These are phyloP conservation scores for Aspergillus eucalypticola DNA, from an alignment of 2,329 filamentous ascomycete species.

Conservation along the genomic window DNA sequence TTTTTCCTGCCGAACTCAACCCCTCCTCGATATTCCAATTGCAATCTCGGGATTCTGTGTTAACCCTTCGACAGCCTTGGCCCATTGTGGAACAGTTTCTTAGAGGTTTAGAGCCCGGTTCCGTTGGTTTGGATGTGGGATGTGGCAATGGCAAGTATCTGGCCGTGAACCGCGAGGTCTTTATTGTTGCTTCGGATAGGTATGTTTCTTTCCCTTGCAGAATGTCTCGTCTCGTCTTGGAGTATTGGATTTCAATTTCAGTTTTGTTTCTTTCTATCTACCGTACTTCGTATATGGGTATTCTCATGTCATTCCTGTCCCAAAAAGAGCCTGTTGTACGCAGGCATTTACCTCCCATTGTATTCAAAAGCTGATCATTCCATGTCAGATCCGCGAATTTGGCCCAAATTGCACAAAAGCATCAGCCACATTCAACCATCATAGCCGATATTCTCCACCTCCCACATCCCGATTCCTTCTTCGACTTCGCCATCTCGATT, in stretches of 20 bases:
- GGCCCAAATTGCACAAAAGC: slow-evolving; percentile 57
- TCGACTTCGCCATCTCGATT: slow-evolving; percentile 91
- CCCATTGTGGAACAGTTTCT: slow-evolving; percentile 85
- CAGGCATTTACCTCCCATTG: slow-evolving; percentile 1
- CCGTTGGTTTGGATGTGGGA: slow-evolving; percentile 84
- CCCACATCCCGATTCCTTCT: slow-evolving; percentile 66
- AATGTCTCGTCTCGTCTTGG: neutral
- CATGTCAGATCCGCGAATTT: slow-evolving; percentile 58
- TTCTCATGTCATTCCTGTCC: slow-evolving; percentile 9
- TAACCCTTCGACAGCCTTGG: slow-evolving; percentile 66
- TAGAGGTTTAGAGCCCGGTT: slow-evolving; percentile 62
- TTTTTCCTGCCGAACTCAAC: slow-evolving; percentile 14
- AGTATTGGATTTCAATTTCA: slow-evolving; percentile 17
- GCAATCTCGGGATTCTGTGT: neutral
- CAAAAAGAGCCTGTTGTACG: neutral
- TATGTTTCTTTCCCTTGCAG: slow-evolving; percentile 50
- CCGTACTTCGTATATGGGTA: slow-evolving; percentile 15
- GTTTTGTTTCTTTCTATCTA: slow-evolving; percentile 11
- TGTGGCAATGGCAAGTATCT: slow-evolving; percentile 98
- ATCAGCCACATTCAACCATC: slow-evolving; percentile 65
- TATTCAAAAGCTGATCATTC: slow-evolving; percentile 10
- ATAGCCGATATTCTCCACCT: slow-evolving; percentile 83
- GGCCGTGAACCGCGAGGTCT: slow-evolving; percentile 71
- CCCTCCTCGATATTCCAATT: slow-evolving; percentile 3
- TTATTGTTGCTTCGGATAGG: slow-evolving; percentile 83